These are phyloP conservation scores for Chlorella sorokiniana DNA, from an alignment of 139 green algal species.

Conservation along the genomic window DNA sequence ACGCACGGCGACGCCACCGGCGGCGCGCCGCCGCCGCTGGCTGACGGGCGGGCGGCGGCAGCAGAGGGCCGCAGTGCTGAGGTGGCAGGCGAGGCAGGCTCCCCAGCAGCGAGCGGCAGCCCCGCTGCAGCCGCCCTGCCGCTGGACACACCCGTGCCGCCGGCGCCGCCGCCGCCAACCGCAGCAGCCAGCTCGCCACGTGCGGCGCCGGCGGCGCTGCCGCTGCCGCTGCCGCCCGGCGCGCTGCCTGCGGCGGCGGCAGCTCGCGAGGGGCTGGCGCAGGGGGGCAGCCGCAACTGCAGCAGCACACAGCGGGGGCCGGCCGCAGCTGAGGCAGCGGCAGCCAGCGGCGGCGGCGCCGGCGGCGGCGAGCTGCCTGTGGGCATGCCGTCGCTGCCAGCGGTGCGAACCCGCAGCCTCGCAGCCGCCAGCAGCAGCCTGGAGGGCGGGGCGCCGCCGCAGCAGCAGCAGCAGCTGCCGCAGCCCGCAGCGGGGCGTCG, in stretches of 20 bases:
- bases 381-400: conserved; percentile 10
- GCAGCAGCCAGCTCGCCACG: background rate
- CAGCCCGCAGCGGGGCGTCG: background rate
- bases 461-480: background rate
- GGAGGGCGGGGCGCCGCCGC: background rate
- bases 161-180: no score
- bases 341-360: background rate
- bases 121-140: no score
- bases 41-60: no score
- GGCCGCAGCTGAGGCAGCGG: background rate
- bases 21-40: no score
- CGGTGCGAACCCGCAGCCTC: conserved; percentile 4
- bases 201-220: background rate
- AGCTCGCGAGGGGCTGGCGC: no score
- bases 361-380: background rate
- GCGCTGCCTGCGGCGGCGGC: no score
- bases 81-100: no score
- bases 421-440: background rate
- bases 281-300: no score
- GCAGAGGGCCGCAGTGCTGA: no score
- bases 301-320: background rate
- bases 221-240: background rate
- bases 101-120: no score
- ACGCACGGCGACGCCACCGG: background rate
- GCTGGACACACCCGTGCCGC: no score